These are phyloP conservation scores for Lactifluus rugatus DNA, from an alignment of 768 basidiomycete genomes.

Conservation along the genomic window DNA sequence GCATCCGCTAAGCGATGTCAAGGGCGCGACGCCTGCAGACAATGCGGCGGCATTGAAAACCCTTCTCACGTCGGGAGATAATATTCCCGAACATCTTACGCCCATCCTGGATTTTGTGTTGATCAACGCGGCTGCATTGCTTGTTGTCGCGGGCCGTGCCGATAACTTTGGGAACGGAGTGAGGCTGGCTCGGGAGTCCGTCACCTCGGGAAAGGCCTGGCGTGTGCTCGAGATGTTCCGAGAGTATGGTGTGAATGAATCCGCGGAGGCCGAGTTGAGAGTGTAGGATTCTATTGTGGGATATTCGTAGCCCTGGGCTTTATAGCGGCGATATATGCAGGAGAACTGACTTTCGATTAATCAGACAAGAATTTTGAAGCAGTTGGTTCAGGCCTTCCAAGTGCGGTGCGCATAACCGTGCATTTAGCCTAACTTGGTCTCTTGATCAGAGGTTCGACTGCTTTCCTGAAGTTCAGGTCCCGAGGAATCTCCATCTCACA, in stretches of 20 bases:
- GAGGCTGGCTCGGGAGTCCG: conserved; percentile 49
- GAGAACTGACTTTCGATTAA: too few species aligned
- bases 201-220: conserved; percentile 46
- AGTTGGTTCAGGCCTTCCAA: too few species aligned
- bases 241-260: conserved; percentile 1
- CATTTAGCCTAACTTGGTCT: too few species aligned
- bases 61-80: conserved; percentile 49
- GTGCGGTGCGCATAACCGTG: too few species aligned
- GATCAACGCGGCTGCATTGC: conserved; percentile 80
- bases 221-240: conserved; percentile 12
- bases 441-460: too few species aligned
- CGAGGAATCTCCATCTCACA: too few species aligned
- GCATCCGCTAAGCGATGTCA: conserved; percentile 63
- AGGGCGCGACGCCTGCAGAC: conserved; percentile 62
- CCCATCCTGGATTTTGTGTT: conserved; percentile 81
- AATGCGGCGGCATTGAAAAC: conserved; percentile 68
- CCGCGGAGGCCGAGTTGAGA: not conserved
- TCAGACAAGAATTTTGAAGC: too few species aligned
- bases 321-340: too few species aligned
- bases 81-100: conserved; percentile 45
- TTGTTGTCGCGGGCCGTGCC: conserved; percentile 77
- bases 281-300: not conserved
- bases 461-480: too few species aligned
- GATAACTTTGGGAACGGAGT: conserved; percentile 62
- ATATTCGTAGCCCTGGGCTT: too few species aligned